A percentile compares a stretch with the other conserved stretches of the same genome.
These are phyloP conservation scores for Cutaneotrichosporon spelunceum DNA, from an alignment of 1,284 basidiomycete species.

Conservation along the genomic window DNA sequence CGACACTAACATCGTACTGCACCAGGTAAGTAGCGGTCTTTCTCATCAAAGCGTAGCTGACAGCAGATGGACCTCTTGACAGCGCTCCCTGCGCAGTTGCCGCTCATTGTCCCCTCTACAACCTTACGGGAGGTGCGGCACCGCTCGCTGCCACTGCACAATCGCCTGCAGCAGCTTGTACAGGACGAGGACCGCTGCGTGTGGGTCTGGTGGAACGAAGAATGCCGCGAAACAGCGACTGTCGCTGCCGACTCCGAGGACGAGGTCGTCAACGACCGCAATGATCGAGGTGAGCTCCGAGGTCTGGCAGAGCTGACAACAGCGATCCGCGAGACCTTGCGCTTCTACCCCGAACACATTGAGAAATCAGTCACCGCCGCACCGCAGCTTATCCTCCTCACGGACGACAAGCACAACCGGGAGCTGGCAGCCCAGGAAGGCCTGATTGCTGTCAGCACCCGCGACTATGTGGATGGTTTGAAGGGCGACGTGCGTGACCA, in stretches of 20 bases:
- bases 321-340: constrained; percentile 79
- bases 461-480: constrained; percentile 74
- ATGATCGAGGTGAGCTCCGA: constrained; percentile 69
- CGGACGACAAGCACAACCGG: constrained; percentile 84
- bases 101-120: constrained; percentile 88
- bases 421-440: constrained; percentile 68
- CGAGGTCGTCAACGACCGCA: constrained; percentile 73
- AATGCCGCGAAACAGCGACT: constrained; percentile 59
- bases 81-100: constrained; percentile 66
- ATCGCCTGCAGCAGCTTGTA: constrained; percentile 76
- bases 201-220: constrained; percentile 92
- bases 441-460: constrained; percentile 64
- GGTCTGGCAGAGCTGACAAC: constrained; percentile 3
- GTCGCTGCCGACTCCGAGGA: constrained; percentile 26
- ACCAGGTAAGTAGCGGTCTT: constrained; percentile 61
- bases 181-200: constrained; percentile 70
- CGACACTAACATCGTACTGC: constrained; percentile 93
- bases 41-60: background rate
- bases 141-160: constrained; percentile 87
- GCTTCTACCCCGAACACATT: constrained; percentile 80
- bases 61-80: constrained; percentile 86
- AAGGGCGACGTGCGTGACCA: constrained; percentile 56
- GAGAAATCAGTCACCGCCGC: constrained; percentile 56
- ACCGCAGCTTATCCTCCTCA: constrained; percentile 72
- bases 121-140: constrained; percentile 95